Conservation (phyloP, 2,329 filamentous ascomycete species). For the Onygena corvina region DNA sequence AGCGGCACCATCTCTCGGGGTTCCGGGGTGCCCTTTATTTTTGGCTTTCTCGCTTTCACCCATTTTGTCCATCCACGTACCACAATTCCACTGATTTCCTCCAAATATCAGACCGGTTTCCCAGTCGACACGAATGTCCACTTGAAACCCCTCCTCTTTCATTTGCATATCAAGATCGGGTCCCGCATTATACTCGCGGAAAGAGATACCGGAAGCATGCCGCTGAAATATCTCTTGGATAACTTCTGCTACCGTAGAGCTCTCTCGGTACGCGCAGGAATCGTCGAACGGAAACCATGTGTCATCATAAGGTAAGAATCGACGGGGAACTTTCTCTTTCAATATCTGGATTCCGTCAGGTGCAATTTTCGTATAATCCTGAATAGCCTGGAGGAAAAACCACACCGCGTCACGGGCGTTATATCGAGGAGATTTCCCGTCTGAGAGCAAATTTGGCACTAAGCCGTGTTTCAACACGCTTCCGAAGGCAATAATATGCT, state of each 20-base stretch:
- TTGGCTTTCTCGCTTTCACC: slow-evolving; percentile 81
- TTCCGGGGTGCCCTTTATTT: slow-evolving; percentile 87
- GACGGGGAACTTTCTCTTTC: slow-evolving; percentile 62
- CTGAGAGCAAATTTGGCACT: slow-evolving; percentile 87
- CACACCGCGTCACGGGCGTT: slow-evolving; percentile 94
- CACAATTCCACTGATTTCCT: slow-evolving; percentile 87
- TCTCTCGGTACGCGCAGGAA: slow-evolving; percentile 67
- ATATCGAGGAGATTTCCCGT: slow-evolving; percentile 75
- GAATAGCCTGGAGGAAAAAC: slow-evolving; percentile 95
- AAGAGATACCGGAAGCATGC: slow-evolving; percentile 81
- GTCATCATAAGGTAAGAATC: slow-evolving; percentile 91
- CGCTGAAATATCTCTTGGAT: slow-evolving; percentile 89
- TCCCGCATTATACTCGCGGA: slow-evolving; percentile 88
- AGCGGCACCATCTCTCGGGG: slow-evolving; percentile 89
- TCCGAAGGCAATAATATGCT: slow-evolving; percentile 89
- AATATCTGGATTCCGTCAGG: slow-evolving; percentile 65
- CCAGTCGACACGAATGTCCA: slow-evolving; percentile 87
- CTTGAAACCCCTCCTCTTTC: slow-evolving; percentile 82
- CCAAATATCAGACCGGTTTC: slow-evolving; percentile 81
- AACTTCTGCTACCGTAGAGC: slow-evolving; percentile 74
- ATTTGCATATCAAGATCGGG: slow-evolving; percentile 83
- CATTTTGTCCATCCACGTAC: slow-evolving; percentile 99
- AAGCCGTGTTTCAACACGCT: slow-evolving; percentile 96
- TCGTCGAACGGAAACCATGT: slow-evolving; percentile 83
- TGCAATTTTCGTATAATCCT: slow-evolving; percentile 75